Evolutionary conservation across 2,329 filamentous ascomycete genomes (phyloP), one percentile per base, ranked within the genome.

Genomic region (Dactylellina leptospora): DNA sequence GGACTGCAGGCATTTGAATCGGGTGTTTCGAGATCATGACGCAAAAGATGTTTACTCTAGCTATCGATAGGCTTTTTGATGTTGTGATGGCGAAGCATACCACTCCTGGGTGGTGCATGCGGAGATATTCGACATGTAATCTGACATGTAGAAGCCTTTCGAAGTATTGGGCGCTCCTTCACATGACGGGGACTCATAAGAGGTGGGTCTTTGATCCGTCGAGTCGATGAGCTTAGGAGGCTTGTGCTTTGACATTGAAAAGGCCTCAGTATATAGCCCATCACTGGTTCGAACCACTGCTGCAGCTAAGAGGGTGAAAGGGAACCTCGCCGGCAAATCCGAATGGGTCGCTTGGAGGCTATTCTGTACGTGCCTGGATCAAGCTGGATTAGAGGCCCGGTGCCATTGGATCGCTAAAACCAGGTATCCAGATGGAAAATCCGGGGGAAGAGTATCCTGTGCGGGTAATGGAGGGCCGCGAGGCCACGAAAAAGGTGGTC

Each of bases 331-430:
- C 53, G 68, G 53, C 27, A 28, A 55, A 47, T 64, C 59, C 59
- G 68, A 72, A 72, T 64, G 68, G 68, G 47, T 72, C 59, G 68
- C 59, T 64, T 72, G 38, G 51, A 22, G 38, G 22, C 47, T n/a
- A 11, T 40, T n/a, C n/a, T n/a, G n/a, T 38, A 47, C 36, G 50
- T 63, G 45, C 59, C 66, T 63, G 58, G 58, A 62, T 70, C 25
- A 42, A 13, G 28, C 20, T 42, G 22, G 40, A 38, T 45, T 16
- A 28, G n/a, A 8, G 11, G 33, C 20, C 18, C n/a, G 27, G 51
- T 50, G 40, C 40, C 54, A 72, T 72, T 72, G 68, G 68, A 51
- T 72, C 68, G 68, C 59, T 72, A 64, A 64, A 47, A 28, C 13
- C 36, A 50, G 59, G 33, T 53, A 56, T 58, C 45, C 42, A 33